Base-by-base conservation (phyloP, 192 early-diverging fungal species). In the Cladochytrium replicatum region DNA sequence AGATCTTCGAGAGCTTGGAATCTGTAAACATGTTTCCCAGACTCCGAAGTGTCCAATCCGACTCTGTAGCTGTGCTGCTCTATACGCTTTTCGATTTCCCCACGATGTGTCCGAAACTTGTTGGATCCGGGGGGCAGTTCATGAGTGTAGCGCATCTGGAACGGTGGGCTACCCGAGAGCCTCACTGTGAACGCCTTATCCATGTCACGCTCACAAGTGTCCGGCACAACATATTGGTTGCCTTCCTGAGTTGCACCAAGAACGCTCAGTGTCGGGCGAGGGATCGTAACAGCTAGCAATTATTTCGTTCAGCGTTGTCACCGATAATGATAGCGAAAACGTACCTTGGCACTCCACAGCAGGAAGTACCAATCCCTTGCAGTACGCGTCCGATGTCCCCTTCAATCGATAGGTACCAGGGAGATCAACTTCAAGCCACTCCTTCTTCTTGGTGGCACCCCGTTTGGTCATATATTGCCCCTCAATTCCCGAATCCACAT, bases 91-190 rank as follows among this genome's bases (percentile, higher is more conserved):
- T n/a, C n/a, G n/a, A n/a, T n/a, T n/a, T n/a, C n/a, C n/a, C n/a
- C n/a, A n/a, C n/a, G n/a, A n/a, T n/a, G n/a, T n/a, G n/a, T n/a
- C n/a, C n/a, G n/a, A n/a, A n/a, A n/a, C n/a, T n/a, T n/a, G n/a
- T n/a, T n/a, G n/a, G n/a, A n/a, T n/a, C n/a, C n/a, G n/a, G n/a
- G n/a, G n/a, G n/a, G n/a, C n/a, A n/a, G n/a, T n/a, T n/a, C n/a
- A n/a, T n/a, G 54, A 26, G 6, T 17, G 43, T 69, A 69, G 15
- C 27, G 34, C 22, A 69, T 49, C 38, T 51, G 45, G 50, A 69
- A 69, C 25, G 58, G 62, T 32, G 67, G 31, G 32, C 58, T 62
- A 22, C 71, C 71, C 2, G 39, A 49, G 6, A 69, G 41, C n/a
- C 58, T 37, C 19, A 69, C 25, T 26, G 57, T 45, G 19, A 52